Base-by-base conservation (phyloP, 768 basidiomycete species). In the Lyophyllum atratum region DNA sequence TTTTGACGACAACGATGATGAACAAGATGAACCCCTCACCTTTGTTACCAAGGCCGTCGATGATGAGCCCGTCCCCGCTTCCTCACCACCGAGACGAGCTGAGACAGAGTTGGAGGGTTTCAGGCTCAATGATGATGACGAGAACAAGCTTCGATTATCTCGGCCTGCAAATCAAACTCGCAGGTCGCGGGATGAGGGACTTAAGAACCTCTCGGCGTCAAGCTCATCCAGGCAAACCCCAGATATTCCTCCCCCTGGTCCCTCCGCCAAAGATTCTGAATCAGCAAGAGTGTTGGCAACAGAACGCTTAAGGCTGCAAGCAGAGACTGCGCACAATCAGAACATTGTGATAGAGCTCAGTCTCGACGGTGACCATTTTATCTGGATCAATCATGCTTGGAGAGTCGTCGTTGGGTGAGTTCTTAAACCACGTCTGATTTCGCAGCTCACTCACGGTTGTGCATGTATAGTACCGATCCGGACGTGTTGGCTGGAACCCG, bases 311-410 rank as follows among this genome's bases (percentile, higher is more conserved):
- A 85, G 90, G 39, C 74, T 93, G 33, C 90, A 96, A 66, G 97
- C 95, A 9, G 97, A 98, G 71, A 92, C 91, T 1, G 94, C 95
- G 7, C 93, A 96, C 74, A 93, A 89, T 68, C 92, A 93, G 71
- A 98, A 97, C 65, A 92, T 98, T 52, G 93, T 99, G 26, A 81
- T 98, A 77, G 97, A 99, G 69, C 83, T 99, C 28, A 89, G 87
- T 70, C 77, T 98, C 61, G 94, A 98, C 68, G 95, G 94, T 9
- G 95, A 98, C 68, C 89, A 94, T 63, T 87, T 98, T 64, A 85
- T 94, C 64, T 99, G 95, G 91, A 82, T 96, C 45, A 98, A 97
- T 72, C 92, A 95, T 66, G 94, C 95, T 0, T 98, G 97, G 93
- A 79, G 86, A 65, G 86, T 90, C 52, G 93, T 98, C 22, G 86